Evolutionary conservation across 352 stramenopile genomes (phyloP).

Genomic region (Phytophthora cactorum): DNA sequence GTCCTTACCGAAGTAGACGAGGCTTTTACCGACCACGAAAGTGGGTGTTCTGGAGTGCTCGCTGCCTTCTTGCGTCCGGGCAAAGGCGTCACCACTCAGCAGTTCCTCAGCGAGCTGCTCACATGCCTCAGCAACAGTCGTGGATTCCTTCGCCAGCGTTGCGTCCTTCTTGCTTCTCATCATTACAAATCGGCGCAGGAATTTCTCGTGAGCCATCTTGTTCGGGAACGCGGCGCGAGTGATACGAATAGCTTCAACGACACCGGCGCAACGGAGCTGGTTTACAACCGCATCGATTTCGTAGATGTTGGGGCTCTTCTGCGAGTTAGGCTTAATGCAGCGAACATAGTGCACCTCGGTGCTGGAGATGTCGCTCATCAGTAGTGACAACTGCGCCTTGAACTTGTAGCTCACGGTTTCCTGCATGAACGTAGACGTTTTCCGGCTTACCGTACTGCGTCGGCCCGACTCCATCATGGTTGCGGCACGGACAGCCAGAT

Average conservation of each 20-base stretch:
- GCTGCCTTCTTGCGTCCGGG: conserved; percentile 34
- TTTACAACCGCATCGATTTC: conserved; percentile 89
- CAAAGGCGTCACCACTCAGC: conserved; percentile 53
- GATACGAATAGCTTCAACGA: conserved; percentile 92
- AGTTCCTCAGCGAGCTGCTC: conserved; percentile 61
- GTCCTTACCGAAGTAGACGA: conserved; percentile 95
- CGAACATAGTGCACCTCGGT: conserved; percentile 91
- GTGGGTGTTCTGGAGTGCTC: conserved; percentile 49
- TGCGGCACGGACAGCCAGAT: conserved; percentile 60
- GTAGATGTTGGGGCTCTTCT: conserved; percentile 77
- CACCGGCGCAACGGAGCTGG: conserved; percentile 88
- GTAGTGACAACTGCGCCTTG: conserved; percentile 82
- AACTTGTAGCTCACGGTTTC: conserved; percentile 92
- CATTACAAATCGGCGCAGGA: conserved; percentile 82
- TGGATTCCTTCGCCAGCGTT: conserved; percentile 32
- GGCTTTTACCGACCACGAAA: conserved; percentile 86
- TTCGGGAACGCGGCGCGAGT: conserved; percentile 91
- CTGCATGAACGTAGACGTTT: conserved; percentile 87
- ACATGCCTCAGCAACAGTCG: conserved; percentile 69
- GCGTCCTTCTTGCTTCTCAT: conserved; percentile 53
- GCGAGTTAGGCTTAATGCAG: conserved; percentile 92
- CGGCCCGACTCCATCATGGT: conserved; percentile 53
- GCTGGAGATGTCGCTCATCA: conserved; percentile 89
- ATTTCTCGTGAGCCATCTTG: conserved; percentile 94
- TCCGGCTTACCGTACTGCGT: conserved; percentile 57